Conservation (phyloP, 371 early-diverging fungal genomes). For the Apophysomyces variabilis region DNA sequence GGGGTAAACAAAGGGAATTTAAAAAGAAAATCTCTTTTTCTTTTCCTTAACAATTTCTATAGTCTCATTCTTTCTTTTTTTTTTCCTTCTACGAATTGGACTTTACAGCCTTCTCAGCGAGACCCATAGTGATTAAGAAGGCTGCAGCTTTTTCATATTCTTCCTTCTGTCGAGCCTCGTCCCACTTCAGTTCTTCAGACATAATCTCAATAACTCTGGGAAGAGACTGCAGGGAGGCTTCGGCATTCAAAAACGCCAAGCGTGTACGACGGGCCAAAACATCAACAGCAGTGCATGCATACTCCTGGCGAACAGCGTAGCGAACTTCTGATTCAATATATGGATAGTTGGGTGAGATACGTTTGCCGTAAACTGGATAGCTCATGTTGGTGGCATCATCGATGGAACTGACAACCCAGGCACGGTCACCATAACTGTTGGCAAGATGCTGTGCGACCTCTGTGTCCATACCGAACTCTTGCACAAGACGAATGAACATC, state of each 20-base stretch:
- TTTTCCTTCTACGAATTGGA: neutral
- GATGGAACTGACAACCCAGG: conserved; percentile 89
- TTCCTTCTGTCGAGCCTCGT: conserved; percentile 59
- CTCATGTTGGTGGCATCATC: conserved; percentile 72
- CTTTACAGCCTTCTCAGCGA: conserved; percentile 31
- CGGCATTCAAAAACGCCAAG: conserved; percentile 94
- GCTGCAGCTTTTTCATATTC: conserved; percentile 75
- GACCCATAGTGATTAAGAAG: conserved; percentile 93
- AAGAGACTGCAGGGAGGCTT: conserved; percentile 88
- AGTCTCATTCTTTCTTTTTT: neutral
- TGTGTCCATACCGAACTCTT: conserved; percentile 92
- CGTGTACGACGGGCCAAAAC: conserved; percentile 95
- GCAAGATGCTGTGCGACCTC: conserved; percentile 94
- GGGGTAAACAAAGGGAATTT: too few relatives aligned
- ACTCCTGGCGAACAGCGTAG: conserved; percentile 93
- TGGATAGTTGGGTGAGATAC: conserved; percentile 86
- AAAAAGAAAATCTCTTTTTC: too few relatives aligned
- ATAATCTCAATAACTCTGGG: conserved; percentile 92
- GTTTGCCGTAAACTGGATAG: conserved; percentile 84
- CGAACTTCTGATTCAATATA: conserved; percentile 96
- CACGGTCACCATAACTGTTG: conserved; percentile 94
- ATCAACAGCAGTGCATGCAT: conserved; percentile 94
- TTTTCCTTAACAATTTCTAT: neutral
- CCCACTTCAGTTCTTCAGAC: conserved; percentile 90
- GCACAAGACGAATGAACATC: conserved; percentile 91